phyloP scores from a whole-genome alignment of 257 asterid species.

The Scutellaria barbata region DNA sequence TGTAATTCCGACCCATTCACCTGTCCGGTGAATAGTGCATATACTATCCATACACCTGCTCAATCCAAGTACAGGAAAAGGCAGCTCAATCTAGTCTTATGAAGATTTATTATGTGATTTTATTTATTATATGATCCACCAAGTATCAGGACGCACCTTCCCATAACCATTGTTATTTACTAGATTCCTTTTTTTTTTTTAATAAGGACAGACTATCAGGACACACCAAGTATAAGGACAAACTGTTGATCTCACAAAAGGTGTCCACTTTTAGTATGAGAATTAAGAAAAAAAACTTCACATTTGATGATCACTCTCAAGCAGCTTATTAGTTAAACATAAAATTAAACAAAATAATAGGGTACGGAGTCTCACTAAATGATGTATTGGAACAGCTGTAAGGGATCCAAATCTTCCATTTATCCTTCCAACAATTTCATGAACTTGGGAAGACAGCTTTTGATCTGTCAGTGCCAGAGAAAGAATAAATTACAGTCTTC shows the following conservation, averaged over 20 bases:
- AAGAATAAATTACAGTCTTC: constrained; percentile 9
- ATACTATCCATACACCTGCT: no score
- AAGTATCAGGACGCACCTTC: not conserved
- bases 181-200: not conserved
- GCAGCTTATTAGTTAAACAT: constrained; percentile 21
- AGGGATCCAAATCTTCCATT: constrained; percentile 91
- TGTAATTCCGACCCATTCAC: not conserved
- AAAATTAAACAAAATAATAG: constrained; percentile 24
- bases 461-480: constrained; percentile 73
- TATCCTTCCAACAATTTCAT: constrained; percentile 96
- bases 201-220: no score
- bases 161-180: not conserved
- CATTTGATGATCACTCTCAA: not conserved
- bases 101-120: no score
- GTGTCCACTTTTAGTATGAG: not conserved
- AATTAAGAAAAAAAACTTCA: not conserved
- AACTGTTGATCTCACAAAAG: not conserved
- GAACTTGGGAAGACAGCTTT: constrained; percentile 88
- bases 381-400: constrained; percentile 89
- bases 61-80: not conserved
- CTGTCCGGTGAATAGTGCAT: no score
- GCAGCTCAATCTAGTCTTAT: not conserved
- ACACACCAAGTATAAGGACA: no score
- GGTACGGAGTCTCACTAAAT: constrained; percentile 64
- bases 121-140: not conserved